Conservation (phyloP, 805 yeast species). For the Wilhelminamyces savonicus region DNA sequence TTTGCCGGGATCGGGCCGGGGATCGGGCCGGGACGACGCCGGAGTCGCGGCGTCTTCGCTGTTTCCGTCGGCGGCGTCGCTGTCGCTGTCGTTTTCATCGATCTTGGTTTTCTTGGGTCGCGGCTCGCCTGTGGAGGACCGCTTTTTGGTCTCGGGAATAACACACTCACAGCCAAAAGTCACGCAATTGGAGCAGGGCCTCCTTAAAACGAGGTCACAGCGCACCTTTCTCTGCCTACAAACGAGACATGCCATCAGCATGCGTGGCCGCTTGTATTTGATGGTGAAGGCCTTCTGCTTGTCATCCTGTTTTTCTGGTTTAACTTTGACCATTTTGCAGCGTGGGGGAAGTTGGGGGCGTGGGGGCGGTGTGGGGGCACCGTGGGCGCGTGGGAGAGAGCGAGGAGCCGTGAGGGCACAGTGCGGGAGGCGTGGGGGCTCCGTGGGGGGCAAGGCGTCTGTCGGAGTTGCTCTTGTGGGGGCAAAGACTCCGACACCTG, state of each 20-base stretch:
- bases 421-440: too few relatives aligned
- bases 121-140: conserved; percentile 21
- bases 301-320: conserved; percentile 7
- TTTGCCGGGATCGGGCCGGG: conserved; percentile 1
- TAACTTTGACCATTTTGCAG: too few relatives aligned
- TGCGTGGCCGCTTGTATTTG: conserved; percentile 50
- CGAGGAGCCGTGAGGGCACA: too few relatives aligned
- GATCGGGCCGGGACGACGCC: conserved; percentile 1
- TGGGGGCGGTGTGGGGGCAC: not conserved
- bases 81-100: not conserved
- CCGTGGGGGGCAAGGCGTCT: too few relatives aligned
- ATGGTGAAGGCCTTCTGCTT: conserved; percentile 41
- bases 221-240: conserved; percentile 77
- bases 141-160: conserved; percentile 54
- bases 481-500: too few relatives aligned
- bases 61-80: not conserved
- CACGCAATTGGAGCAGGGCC: conserved; percentile 57
- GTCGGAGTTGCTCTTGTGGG: too few relatives aligned
- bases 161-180: conserved; percentile 69
- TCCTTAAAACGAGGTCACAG: conserved; percentile 59
- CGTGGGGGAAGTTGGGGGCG: too few relatives aligned
- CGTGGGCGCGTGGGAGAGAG: too few relatives aligned
- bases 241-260: conserved; percentile 69
- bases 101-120: conserved; percentile 8
- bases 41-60: not conserved